Evolutionary conservation across 2,329 filamentous ascomycete genomes (phyloP), one percentile per base, ranked within the genome.

Genomic region (Ophiobolus disseminans): DNA sequence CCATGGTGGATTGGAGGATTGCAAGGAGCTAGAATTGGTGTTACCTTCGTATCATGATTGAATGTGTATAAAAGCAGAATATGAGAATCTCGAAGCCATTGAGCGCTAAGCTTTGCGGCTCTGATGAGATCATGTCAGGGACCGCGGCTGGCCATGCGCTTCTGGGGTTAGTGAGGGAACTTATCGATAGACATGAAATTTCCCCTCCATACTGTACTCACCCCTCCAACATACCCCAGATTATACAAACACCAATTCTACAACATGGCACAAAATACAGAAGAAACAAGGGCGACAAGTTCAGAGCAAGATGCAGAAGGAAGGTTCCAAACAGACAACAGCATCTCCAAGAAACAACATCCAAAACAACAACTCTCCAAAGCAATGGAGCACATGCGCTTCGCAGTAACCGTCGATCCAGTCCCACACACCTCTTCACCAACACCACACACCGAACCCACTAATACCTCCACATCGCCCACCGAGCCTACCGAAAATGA

Each of bases 301-400:
- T 17, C 38, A 3, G 45, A 52, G 9, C 37, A 38, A 13, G 14
- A 45, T 11, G 40, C 40, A 22, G 64, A 64, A 6, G n/a, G 45
- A 8, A 57, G 63, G 32, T 70, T 60, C 49, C 57, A 68, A 34
- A 72, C 69, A 13, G 62, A 72, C 57, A 64, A 71, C 48, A 60
- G 58, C 31, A 42, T 66, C 25, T 62, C 66, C 10, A 55, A 54
- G n/a, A 71, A 69, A 50, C 59, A 53, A 22, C 60, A 68, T 22
- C 69, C 70, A 10, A 67, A 67, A 44, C 74, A 78, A 52, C 78
- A 80, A 53, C 73, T 81, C 45, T 78, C 76, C 22, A 78, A 78
- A 55, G 76, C 75, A 53, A 81, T 81, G 78, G 77, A 80, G 50
- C 78, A 81, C 65, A 76, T 80, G 71, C 78, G 78, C 55, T 69